A percentile compares a stretch with the other conserved stretches of the same genome.
These are phyloP conservation scores for Alloteropsis semialata DNA, from an alignment of 176 grass and related monocot species.

Conservation along the genomic window DNA sequence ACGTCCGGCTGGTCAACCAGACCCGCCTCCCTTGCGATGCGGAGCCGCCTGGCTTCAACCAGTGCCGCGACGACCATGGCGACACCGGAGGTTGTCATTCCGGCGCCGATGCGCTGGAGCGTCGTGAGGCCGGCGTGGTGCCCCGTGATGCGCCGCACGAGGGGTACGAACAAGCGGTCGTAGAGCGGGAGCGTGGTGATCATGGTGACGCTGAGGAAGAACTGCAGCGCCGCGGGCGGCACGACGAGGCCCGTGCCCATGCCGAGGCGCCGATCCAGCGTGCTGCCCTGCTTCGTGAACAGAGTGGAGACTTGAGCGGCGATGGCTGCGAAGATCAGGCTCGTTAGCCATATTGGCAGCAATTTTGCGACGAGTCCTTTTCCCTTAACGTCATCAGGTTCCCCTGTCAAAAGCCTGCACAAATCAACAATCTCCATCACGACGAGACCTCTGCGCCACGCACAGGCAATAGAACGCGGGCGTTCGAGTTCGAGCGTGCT, in stretches of 20 bases:
- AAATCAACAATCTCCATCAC: not conserved
- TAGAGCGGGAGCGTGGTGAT: conserved; percentile 47
- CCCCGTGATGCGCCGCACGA: conserved; percentile 37
- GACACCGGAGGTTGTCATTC: conserved; percentile 41
- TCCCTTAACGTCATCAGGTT: not conserved
- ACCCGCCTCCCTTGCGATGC: conserved; percentile 38
- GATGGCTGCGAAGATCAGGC: conserved; percentile 41
- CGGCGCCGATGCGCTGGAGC: conserved; percentile 63
- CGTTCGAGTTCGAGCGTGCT: not conserved
- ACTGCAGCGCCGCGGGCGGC: conserved; percentile 49
- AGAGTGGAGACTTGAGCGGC: conserved; percentile 38
- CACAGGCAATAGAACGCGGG: not conserved
- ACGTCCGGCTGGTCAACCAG: conserved; percentile 36
- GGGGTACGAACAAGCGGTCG: conserved; percentile 56
- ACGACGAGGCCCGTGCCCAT: conserved; percentile 18
- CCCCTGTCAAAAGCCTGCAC: not conserved
- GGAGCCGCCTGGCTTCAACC: conserved; percentile 58
- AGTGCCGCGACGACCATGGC: conserved; percentile 52
- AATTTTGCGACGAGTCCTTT: conserved; percentile 19
- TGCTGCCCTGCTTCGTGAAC: conserved; percentile 70
- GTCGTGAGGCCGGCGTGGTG: conserved; percentile 58
- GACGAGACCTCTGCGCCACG: not conserved
- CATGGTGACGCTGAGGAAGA: conserved; percentile 29
- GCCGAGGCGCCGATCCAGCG: conserved; percentile 47
- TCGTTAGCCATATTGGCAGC: conserved; percentile 54